Percentiles rank a stretch among this genome's conserved stretches.
These are phyloP conservation scores for Amanita rimosa DNA, from an alignment of 768 basidiomycete species.

Conservation along the genomic window DNA sequence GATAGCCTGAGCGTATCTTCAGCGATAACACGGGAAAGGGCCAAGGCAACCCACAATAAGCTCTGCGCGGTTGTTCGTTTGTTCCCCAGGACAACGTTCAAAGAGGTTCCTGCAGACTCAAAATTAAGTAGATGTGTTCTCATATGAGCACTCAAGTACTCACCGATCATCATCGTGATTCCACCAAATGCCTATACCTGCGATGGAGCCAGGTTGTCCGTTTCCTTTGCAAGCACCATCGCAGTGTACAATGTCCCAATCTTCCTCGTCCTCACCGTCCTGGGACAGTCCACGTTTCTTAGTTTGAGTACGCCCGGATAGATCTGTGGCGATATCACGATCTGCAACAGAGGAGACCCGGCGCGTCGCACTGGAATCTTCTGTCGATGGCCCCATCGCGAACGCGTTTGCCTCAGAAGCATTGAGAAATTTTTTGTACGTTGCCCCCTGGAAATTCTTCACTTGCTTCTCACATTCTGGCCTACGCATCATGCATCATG, in stretches of 20 bases:
- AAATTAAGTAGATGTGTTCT: not conserved
- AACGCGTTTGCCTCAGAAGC: constrained; percentile 49
- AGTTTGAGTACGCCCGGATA: constrained; percentile 11
- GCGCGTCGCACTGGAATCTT: not conserved
- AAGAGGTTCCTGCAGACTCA: constrained; percentile 51
- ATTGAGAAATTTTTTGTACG: constrained; percentile 57
- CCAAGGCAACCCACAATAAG: constrained; percentile 46
- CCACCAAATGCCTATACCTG: constrained; percentile 91
- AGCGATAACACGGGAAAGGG: not conserved
- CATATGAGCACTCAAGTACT: constrained; percentile 8
- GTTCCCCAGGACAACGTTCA: constrained; percentile 72
- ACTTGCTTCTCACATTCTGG: constrained; percentile 60
- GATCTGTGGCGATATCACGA: not conserved
- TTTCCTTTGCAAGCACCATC: constrained; percentile 88
- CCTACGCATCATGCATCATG: constrained; percentile 38
- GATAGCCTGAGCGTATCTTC: constrained; percentile 50
- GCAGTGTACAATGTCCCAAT: constrained; percentile 55
- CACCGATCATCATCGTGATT: constrained; percentile 55
- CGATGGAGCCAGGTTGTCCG: constrained; percentile 51
- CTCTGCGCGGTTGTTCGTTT: constrained; percentile 87
- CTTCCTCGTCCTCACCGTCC: constrained; percentile 19
- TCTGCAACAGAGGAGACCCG: not conserved
- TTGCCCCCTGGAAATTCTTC: constrained; percentile 48
- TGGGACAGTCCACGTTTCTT: constrained; percentile 20
- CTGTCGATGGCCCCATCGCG: constrained; percentile 15